Evolutionary conservation across 106 monocot genomes (phyloP), one percentile per base, ranked within the genome.

Genomic region (Dioscorea dumetorum): DNA sequence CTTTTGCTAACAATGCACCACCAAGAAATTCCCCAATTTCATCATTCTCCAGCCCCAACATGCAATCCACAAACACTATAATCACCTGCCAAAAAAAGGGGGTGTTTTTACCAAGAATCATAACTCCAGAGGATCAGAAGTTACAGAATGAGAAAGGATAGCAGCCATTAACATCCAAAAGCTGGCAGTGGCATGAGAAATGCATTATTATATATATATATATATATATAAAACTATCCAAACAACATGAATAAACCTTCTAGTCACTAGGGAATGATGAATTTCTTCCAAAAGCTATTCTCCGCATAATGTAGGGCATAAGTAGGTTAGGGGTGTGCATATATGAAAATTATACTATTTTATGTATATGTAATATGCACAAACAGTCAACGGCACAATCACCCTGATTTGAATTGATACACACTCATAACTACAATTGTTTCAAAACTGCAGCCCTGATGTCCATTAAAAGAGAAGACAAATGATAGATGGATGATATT

Each of bases 1-100:
- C 77, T 64, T 80, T 84, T 19, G 74, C 62, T 48, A 93, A 50
- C 83, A 99, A 68, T 54, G 70, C 73, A 61, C 66, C 71, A 70
- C 88, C 82, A 62, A 99, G 72, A 62, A 75, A 78, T 41, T 92
- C 79, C 63, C 97, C 89, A 64, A 92, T 74, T 77, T 74, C 66
- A 66, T 77, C 54, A 50, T 60, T 83, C 66, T 87, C 86, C 66
- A 99, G 34, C 35, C 72, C 78, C 66, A 99, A 71, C 80, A 92
- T 81, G 72, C 97, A 87, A 50, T 93, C 88, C 15, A 90, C 87
- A 77, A 84, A 99, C 13, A 64, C 17, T 35, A 83, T 22, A 66
- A 93, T 73, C 50, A 71, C 69, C 92, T 92, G 60, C 62, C 54
- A 19, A 24, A 65, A 50, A 67, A 77, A 8, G n/a, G 16, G 66